phyloP scores from a whole-genome alignment of 2,329 filamentous ascomycete species.

The Ceratocystis diversiconidia region DNA sequence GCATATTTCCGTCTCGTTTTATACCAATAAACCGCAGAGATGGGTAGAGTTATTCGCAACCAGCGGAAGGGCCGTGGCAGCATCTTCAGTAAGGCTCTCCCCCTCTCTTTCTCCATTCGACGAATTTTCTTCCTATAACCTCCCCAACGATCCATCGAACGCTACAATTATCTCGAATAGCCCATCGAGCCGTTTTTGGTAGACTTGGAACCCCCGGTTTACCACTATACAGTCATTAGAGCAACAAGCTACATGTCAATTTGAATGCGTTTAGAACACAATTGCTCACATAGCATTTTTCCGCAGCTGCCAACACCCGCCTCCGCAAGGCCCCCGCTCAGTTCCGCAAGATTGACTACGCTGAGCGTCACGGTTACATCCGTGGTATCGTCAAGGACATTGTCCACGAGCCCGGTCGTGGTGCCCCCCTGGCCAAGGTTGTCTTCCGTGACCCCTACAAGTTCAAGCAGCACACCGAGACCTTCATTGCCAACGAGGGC shows the following conservation, averaged over 20 bases:
- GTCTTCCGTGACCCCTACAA: conserved; percentile 95
- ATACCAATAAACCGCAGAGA: conserved; percentile 23
- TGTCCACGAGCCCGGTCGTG: conserved; percentile 96
- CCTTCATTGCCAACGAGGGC: conserved; percentile 99
- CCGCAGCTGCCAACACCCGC: conserved; percentile 61
- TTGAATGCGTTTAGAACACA: conserved; percentile 14
- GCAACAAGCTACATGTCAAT: background rate
- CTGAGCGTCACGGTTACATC: conserved; percentile 94
- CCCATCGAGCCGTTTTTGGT: background rate
- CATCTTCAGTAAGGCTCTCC: conserved; percentile 38
- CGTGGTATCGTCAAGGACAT: conserved; percentile 97
- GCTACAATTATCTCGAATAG: conserved; percentile 3
- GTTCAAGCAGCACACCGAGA: conserved; percentile 96
- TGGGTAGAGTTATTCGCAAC: conserved; percentile 51
- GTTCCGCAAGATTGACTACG: conserved; percentile 93
- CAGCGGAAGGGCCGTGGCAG: conserved; percentile 47
- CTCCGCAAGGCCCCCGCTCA: conserved; percentile 75
- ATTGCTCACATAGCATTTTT: conserved; percentile 19
- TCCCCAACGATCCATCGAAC: conserved; percentile 19
- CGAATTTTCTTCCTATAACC: conserved; percentile 23
- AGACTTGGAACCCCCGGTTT: background rate
- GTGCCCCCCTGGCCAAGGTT: conserved; percentile 93
- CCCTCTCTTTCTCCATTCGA: conserved; percentile 19
- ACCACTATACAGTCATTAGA: background rate
- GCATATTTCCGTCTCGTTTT: conserved; percentile 19